Evolutionary conservation across 176 grass and related monocot genomes (phyloP), one percentile per base, ranked within the genome.

Genomic region (Chloris gayana): DNA sequence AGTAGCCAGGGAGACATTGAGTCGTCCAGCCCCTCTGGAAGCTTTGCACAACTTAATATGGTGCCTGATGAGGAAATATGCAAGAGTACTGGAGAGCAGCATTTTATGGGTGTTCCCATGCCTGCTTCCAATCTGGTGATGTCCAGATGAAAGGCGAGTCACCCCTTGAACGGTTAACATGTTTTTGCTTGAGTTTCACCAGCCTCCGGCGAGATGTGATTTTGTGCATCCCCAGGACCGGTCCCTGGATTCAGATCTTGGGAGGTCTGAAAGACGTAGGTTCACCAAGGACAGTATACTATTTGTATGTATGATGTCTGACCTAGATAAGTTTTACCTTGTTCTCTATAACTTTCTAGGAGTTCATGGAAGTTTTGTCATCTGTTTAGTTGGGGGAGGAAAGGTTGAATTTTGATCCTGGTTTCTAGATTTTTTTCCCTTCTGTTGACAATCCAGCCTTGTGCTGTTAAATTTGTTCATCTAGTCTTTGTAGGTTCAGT

Each of bases 71-170:
- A 91, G 21, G 87, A 98, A 53, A 73, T 82, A 70, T 98, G 88
- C 83, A 94, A 98, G 84, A 87, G 62, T 56, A 91, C 67, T 9
- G 70, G 88, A 25, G 88, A 94, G 10, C 78, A 84, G 24, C 53
- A 80, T 58, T 98, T 89, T 61, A 84, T 84, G 27, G 76, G 83
- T 38, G 63, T 76, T 0, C 57, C 81, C 15, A 56, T 82, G 60
- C 76, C 80, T 31, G 61, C 84, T 49, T 77, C 90, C 67, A 98
- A 84, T 82, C 69, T 98, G 78, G 86, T 98, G 76, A 91, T 98
- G 86, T 94, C 92, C 38, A 89, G 83, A 81, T 94, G 85, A 86
- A 80, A 66, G 14, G 22, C 39, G n/a, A 65, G 6, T 74, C 64
- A 8, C 25, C 33, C 51, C 35, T 68, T 74, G 14, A 74, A 68